A percentile compares a stretch with the other conserved stretches of the same genome.
Conservation (phyloP, 2,329 filamentous ascomycete species). For the Phaeosphaeriaceae sp. region DNA sequence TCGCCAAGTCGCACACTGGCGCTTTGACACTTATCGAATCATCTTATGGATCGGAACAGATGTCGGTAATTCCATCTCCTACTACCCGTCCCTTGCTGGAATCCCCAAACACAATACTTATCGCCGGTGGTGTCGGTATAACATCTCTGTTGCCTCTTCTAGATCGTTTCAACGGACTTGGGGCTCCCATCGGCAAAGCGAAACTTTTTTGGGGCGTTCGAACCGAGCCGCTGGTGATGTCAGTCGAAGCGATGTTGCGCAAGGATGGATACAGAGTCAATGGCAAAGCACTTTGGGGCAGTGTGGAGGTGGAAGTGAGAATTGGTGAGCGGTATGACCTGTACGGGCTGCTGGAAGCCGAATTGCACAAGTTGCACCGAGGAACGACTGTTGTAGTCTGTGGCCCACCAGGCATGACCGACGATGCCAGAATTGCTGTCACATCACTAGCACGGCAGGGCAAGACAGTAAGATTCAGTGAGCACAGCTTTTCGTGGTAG, state of each 20-base stretch:
- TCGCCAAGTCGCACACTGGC: neutral
- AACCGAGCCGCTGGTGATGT: neutral
- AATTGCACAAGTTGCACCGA: neutral
- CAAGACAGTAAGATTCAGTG: neutral
- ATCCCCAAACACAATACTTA: slow-evolving; percentile 37
- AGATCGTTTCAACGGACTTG: neutral
- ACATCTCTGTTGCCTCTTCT: slow-evolving; percentile 52
- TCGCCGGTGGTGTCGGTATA: slow-evolving; percentile 58
- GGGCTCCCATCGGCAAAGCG: slow-evolving; percentile 43
- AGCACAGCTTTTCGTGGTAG: neutral
- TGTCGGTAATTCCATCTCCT: slow-evolving; percentile 40
- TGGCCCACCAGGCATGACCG: neutral
- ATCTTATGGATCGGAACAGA: neutral
- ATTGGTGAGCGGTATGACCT: neutral
- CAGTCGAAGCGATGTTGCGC: neutral
- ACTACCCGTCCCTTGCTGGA: slow-evolving; percentile 52
- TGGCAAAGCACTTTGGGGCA: neutral
- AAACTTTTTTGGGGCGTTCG: slow-evolving; percentile 51
- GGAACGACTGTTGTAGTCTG: neutral
- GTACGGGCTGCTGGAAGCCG: neutral
- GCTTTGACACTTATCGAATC: neutral
- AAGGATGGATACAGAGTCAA: neutral
- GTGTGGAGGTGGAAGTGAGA: neutral
- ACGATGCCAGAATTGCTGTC: neutral
- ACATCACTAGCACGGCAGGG: neutral